Percentiles rank a stretch among this genome's conserved stretches.
Evolutionary conservation across 192 early-diverging fungal species (phyloP).

Genomic region (Backusella macrospora): DNA sequence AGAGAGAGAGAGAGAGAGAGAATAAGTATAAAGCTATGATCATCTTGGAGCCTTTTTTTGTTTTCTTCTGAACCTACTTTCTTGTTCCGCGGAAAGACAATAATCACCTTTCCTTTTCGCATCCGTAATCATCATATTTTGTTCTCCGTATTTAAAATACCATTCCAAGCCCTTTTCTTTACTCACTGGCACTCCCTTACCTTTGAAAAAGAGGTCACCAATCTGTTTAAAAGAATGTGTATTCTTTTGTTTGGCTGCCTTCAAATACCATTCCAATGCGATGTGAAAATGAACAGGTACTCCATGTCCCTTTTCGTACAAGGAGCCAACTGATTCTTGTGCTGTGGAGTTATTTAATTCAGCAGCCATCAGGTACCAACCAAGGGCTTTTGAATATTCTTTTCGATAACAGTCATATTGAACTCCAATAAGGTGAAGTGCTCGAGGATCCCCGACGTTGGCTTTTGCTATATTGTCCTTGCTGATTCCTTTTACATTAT

Average conservation of each 20-base stretch:
- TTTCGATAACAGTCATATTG: neutral
- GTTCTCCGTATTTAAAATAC: neutral
- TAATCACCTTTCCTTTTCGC: too few relatives aligned
- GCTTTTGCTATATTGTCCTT: neutral
- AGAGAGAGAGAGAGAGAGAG: too few relatives aligned
- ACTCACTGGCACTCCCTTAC: neutral
- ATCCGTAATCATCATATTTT: neutral
- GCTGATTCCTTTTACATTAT: neutral
- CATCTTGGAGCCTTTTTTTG: neutral
- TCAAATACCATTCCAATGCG: neutral
- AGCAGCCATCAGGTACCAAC: neutral
- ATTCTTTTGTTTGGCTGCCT: neutral
- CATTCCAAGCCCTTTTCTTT: neutral
- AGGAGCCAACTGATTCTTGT: neutral
- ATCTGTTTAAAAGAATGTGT: neutral
- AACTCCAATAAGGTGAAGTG: neutral
- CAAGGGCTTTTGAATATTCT: neutral
- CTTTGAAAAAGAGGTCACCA: neutral
- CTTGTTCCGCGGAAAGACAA: neutral
- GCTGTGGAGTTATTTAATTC: neutral
- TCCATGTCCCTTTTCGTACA: neutral
- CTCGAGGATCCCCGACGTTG: neutral
- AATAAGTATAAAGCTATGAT: too few relatives aligned
- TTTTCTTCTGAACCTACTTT: neutral
- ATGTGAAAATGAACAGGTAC: neutral